Conservation (phyloP, 108 stramenopile genomes). For the Cyclotella baltica region DNA sequence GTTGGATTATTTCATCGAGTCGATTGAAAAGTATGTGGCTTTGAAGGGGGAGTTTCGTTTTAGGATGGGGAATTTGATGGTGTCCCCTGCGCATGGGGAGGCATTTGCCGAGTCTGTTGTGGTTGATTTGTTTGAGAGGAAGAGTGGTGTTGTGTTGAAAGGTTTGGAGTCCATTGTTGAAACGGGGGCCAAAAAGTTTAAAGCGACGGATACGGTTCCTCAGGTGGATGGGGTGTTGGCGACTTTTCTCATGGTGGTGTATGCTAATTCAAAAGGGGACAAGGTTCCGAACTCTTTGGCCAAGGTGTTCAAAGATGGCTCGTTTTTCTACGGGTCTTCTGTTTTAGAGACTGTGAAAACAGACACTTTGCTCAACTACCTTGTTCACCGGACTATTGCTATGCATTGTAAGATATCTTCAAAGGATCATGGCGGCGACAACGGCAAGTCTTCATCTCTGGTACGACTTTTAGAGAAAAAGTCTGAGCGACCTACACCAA, state of each 20-base stretch:
- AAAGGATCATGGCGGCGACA: constrained; percentile 33
- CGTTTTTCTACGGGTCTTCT: constrained; percentile 41
- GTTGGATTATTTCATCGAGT: constrained; percentile 57
- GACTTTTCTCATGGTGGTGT: constrained; percentile 59
- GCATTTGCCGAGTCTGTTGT: constrained; percentile 37
- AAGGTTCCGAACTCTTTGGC: constrained; percentile 43
- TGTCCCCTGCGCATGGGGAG: constrained; percentile 29
- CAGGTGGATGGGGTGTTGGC: constrained; percentile 75
- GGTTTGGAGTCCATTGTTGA: constrained; percentile 70
- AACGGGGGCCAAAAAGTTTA: constrained; percentile 68
- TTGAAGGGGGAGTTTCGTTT: constrained; percentile 63
- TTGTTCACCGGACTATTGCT: constrained; percentile 71
- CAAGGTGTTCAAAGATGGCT: constrained; percentile 63
- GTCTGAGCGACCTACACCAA: constrained; percentile 29
- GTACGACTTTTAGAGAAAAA: constrained; percentile 51
- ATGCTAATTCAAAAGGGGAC: constrained; percentile 41
- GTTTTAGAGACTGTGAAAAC: constrained; percentile 57
- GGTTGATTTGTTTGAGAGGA: constrained; percentile 47
- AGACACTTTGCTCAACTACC: constrained; percentile 57
- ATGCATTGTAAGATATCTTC: constrained; percentile 59
- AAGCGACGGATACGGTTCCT: constrained; percentile 56
- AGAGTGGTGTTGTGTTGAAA: constrained; percentile 33
- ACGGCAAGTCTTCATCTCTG: constrained; percentile 25
- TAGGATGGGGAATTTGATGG: constrained; percentile 59
- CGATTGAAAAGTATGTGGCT: constrained; percentile 57